Conservation (phyloP, 306 rosid species). For the Mucuna pruriens region DNA sequence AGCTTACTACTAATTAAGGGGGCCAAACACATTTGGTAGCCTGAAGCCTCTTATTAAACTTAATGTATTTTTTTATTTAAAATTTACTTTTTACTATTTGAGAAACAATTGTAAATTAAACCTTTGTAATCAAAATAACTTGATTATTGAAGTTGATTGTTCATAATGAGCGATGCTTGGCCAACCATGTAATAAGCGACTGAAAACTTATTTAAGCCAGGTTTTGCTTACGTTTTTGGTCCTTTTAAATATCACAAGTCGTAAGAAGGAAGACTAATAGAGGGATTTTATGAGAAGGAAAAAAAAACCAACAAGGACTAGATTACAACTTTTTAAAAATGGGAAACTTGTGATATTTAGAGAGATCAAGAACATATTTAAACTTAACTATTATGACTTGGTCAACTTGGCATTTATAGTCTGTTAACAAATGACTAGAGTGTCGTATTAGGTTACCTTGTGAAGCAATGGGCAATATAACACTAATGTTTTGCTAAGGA, state of each 20-base stretch:
- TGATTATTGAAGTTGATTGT: not conserved
- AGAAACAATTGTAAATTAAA: not conserved
- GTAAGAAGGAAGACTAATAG: not conserved
- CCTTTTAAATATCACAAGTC: not conserved
- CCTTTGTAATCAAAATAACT: not conserved
- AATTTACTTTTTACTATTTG: not conserved
- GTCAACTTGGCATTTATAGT: not conserved
- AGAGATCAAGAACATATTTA: not conserved
- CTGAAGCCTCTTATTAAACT: not conserved
- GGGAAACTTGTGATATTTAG: not conserved
- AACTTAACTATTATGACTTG: not conserved
- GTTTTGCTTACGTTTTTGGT: not conserved
- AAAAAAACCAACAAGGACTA: not conserved
- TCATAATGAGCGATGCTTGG: not conserved
- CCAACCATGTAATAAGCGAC: not conserved
- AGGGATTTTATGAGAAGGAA: not conserved
- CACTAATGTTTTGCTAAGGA: not conserved
- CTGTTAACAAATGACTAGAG: too few relatives aligned
- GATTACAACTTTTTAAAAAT: not conserved
- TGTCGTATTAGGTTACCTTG: not conserved
- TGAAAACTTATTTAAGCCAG: not conserved
- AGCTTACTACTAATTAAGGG: not conserved
- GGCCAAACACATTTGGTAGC: not conserved
- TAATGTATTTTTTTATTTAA: not conserved
- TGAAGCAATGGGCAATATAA: not conserved